Evolutionary conservation across 192 early-diverging fungal genomes (phyloP).

Genomic region (Anaeromyces robustus): DNA sequence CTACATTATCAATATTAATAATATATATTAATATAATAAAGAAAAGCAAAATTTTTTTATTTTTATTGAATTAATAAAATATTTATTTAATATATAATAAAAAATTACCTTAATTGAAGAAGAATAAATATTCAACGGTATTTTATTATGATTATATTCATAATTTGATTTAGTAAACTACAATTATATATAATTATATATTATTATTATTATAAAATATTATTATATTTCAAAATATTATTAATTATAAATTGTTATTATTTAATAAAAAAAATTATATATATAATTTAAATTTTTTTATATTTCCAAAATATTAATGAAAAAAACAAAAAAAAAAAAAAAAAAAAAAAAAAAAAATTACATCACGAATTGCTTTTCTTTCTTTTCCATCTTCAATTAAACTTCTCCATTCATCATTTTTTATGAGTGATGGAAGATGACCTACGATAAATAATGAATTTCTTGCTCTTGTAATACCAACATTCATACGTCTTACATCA

Average conservation of each 20-base stretch:
- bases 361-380: slow-evolving; percentile 8
- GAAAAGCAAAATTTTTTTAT: too few species aligned
- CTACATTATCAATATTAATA: too few species aligned
- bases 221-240: neutral
- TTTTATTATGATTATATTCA: neutral
- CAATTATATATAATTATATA: neutral
- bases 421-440: slow-evolving; percentile 36
- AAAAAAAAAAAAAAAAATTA: neutral
- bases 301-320: too few species aligned
- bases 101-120: neutral
- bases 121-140: neutral
- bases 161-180: neutral
- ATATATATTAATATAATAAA: too few species aligned
- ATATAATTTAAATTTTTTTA: too few species aligned
- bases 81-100: too few species aligned
- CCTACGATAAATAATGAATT: slow-evolving; percentile 72
- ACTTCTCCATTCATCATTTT: slow-evolving; percentile 51
- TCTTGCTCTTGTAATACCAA: slow-evolving; percentile 73
- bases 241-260: too few species aligned
- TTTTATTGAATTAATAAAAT: too few species aligned
- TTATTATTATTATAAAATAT: neutral
- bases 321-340: too few species aligned
- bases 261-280: too few species aligned
- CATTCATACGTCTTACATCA: slow-evolving; percentile 81
- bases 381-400: slow-evolving; percentile 52